These are phyloP conservation scores for Trametes punicea DNA, from an alignment of 768 basidiomycete genomes.

Conservation along the genomic window DNA sequence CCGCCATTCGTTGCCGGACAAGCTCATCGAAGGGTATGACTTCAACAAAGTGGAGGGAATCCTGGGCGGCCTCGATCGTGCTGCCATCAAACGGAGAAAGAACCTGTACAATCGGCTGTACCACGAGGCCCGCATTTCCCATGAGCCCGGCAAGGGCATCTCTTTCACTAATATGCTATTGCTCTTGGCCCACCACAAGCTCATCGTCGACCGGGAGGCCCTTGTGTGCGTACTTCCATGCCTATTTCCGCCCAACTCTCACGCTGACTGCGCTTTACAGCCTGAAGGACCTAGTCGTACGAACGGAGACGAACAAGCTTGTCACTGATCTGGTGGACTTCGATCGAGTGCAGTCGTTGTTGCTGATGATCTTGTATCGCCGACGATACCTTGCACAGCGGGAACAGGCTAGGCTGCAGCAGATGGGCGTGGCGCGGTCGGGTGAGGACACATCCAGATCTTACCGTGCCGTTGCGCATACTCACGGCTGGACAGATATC, in stretches of 20 bases:
- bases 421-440: conserved; percentile 38
- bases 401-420: conserved; percentile 37
- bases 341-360: conserved; percentile 76
- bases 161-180: conserved; percentile 89
- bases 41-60: conserved; percentile 55
- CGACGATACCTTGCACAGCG: conserved; percentile 58
- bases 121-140: conserved; percentile 80
- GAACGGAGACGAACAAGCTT: conserved; percentile 73
- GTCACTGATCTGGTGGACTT: conserved; percentile 83
- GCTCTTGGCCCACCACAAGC: conserved; percentile 84
- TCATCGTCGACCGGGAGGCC: conserved; percentile 87
- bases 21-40: conserved; percentile 54
- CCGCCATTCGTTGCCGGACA: conserved; percentile 32
- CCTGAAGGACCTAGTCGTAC: conserved; percentile 72
- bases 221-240: conserved; percentile 59
- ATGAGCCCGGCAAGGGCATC: conserved; percentile 73
- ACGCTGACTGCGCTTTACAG: conserved; percentile 38
- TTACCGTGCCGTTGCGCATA: background rate
- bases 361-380: conserved; percentile 73
- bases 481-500: conserved; percentile 44
- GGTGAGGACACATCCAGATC: conserved; percentile 31
- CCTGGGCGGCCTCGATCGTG: conserved; percentile 64
- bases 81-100: conserved; percentile 60
- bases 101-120: conserved; percentile 72
- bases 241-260: background rate